Percentiles rank a stretch among this genome's conserved stretches.
Evolutionary conservation across 2,329 filamentous ascomycete species (phyloP).

Genomic region (Colletotrichum chlorophyti): DNA sequence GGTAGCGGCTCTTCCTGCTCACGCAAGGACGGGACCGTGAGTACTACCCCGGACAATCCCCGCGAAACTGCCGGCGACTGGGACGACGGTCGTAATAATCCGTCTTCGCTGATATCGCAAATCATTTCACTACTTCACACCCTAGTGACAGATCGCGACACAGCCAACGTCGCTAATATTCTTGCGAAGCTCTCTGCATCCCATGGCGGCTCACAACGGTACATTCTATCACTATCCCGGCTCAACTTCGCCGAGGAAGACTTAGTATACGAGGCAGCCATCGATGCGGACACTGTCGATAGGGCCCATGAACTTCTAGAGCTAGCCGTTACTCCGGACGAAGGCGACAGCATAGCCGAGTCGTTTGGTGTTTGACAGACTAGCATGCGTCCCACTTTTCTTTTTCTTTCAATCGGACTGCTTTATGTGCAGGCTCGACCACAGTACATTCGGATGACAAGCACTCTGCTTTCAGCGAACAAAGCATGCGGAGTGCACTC

Average conservation of each 20-base stretch:
- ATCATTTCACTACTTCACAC: constrained; percentile 58
- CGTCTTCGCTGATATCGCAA: constrained; percentile 56
- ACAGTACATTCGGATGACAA: too few relatives aligned
- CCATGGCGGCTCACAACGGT: constrained; percentile 79
- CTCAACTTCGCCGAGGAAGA: constrained; percentile 86
- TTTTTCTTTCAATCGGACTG: too few relatives aligned
- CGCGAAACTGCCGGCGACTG: constrained; percentile 9
- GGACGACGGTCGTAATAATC: constrained; percentile 23
- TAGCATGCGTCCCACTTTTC: neutral
- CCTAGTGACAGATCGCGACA: constrained; percentile 56
- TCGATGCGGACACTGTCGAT: constrained; percentile 80
- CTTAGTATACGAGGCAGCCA: constrained; percentile 75
- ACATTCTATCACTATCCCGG: constrained; percentile 79
- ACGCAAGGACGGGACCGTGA: constrained; percentile 17
- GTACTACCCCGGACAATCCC: constrained; percentile 16
- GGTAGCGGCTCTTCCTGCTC: neutral
- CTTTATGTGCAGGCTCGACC: too few relatives aligned
- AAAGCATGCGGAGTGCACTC: too few relatives aligned
- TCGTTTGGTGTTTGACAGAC: constrained; percentile 45
- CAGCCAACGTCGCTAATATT: constrained; percentile 62
- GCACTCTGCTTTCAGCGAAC: too few relatives aligned
- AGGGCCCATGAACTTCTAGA: constrained; percentile 85
- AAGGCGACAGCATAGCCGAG: constrained; percentile 53
- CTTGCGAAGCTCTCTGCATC: constrained; percentile 74
- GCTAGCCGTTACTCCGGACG: constrained; percentile 78